Percentiles rank a stretch among this genome's conserved stretches.
Evolutionary conservation across 768 basidiomycete species (phyloP).

Genomic region (Lentinus brumalis): DNA sequence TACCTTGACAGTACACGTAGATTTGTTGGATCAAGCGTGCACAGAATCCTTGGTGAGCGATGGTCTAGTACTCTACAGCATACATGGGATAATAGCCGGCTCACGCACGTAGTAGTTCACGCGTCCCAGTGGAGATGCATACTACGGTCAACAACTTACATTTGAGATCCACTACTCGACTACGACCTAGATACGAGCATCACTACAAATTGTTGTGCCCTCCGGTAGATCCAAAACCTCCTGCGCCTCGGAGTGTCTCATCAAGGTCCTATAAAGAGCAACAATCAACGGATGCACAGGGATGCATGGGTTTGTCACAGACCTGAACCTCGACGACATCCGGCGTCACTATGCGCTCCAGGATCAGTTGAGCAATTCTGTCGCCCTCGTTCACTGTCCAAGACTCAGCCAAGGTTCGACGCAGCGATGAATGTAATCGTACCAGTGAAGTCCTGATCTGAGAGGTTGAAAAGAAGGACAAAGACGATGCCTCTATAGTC

Average conservation of each 20-base stretch:
- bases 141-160: not conserved
- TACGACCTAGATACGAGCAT: no score
- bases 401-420: constrained; percentile 2
- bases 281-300: not conserved
- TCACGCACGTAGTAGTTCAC: no score
- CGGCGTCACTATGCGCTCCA: constrained; percentile 88
- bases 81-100: no score
- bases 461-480: constrained; percentile 91
- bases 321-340: constrained; percentile 86
- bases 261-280: constrained; percentile 66
- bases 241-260: constrained; percentile 78
- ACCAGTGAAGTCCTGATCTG: constrained; percentile 90
- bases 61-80: no score
- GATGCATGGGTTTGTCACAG: constrained; percentile 29
- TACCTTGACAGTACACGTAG: no score
- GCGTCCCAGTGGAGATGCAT: no score
- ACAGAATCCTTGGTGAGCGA: no score
- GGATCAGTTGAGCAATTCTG: constrained; percentile 92
- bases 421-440: constrained; percentile 13
- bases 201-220: constrained; percentile 60
- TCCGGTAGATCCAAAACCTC: constrained; percentile 95
- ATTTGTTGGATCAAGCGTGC: no score
- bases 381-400: constrained; percentile 85
- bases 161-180: not conserved
- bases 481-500: constrained; percentile 93